phyloP scores from a whole-genome alignment of 1,284 basidiomycete genomes.

The Papiliotrema fonsecae region DNA sequence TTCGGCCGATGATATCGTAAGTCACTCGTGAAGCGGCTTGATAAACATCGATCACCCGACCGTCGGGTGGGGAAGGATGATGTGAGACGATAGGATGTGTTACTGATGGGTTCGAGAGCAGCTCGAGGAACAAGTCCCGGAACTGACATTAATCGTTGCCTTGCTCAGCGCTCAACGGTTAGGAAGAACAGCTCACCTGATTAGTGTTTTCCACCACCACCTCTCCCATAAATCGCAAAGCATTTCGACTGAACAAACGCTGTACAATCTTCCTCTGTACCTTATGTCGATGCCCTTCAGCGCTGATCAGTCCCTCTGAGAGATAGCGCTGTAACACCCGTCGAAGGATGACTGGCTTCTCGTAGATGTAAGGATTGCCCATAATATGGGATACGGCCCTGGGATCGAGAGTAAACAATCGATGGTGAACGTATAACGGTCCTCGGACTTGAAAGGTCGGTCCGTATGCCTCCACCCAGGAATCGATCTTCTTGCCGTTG shows the following conservation, averaged over 20 bases:
- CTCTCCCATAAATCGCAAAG: slow-evolving; percentile 15
- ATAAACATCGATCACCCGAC: slow-evolving; percentile 21
- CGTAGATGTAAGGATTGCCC: slow-evolving; percentile 15
- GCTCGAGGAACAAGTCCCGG: slow-evolving; percentile 13
- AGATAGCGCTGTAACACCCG: slow-evolving; percentile 18
- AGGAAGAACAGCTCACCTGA: slow-evolving; percentile 15
- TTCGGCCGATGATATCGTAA: slow-evolving; percentile 25
- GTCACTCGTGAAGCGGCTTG: slow-evolving; percentile 13
- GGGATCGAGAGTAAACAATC: slow-evolving; percentile 24
- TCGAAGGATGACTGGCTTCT: slow-evolving; percentile 17
- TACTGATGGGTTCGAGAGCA: slow-evolving; percentile 6
- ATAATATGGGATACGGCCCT: slow-evolving; percentile 20
- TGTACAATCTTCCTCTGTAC: slow-evolving; percentile 23
- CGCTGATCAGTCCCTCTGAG: slow-evolving; percentile 20
- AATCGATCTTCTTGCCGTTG: slow-evolving; percentile 6
- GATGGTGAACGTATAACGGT: slow-evolving; percentile 16
- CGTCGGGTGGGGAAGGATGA: background rate
- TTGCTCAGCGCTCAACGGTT: background rate
- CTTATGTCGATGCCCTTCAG: slow-evolving; percentile 26
- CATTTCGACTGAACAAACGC: slow-evolving; percentile 18
- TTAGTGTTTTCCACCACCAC: slow-evolving; percentile 19
- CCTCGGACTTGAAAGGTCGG: slow-evolving; percentile 18
- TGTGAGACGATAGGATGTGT: slow-evolving; percentile 8
- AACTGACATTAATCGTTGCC: slow-evolving; percentile 12
- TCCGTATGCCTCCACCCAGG: slow-evolving; percentile 14